Evolutionary conservation across 352 stramenopile species (phyloP).

Genomic region (Phytophthora fragariaefolia): DNA sequence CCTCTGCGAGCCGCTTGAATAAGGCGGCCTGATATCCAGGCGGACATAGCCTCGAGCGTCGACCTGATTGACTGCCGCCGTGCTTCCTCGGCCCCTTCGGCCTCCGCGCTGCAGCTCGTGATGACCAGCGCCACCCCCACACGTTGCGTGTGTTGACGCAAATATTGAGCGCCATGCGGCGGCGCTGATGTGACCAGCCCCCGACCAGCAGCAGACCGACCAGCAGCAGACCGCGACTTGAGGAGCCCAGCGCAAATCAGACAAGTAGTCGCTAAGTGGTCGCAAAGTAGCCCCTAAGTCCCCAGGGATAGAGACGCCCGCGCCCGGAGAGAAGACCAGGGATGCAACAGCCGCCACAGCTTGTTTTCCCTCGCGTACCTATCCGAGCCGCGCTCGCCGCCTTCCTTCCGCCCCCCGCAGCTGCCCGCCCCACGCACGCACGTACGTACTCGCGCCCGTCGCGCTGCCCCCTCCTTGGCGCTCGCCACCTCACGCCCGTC

Average conservation of each 20-base stretch:
- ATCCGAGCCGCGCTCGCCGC: conserved; percentile 8
- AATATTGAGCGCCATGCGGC: not conserved
- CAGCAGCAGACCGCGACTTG: not conserved
- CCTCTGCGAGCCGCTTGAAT: conserved; percentile 2
- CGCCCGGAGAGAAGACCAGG: not conserved
- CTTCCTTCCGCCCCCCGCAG: conserved; percentile 37
- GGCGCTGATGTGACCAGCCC: conserved; percentile 22
- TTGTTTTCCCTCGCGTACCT: conserved; percentile 26
- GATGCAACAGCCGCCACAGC: conserved; percentile 3
- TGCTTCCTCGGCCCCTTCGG: too few species aligned
- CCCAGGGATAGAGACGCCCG: too few species aligned
- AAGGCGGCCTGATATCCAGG: conserved; percentile 23
- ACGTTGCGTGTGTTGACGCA: not conserved
- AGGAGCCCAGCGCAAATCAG: not conserved
- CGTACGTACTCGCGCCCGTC: conserved; percentile 11
- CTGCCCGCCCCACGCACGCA: conserved; percentile 21
- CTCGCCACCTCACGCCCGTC: conserved; percentile 13
- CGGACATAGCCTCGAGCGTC: conserved; percentile 1
- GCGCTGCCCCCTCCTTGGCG: not conserved
- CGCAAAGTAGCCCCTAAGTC: too few species aligned
- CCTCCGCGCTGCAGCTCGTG: not conserved
- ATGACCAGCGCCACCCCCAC: not conserved
- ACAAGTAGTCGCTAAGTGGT: too few species aligned
- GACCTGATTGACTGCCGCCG: too few species aligned
- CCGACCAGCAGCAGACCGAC: not conserved